Evolutionary conservation across 805 yeast species (phyloP), one percentile per base, ranked within the genome.

Genomic region (Suhomyces sp.): DNA sequence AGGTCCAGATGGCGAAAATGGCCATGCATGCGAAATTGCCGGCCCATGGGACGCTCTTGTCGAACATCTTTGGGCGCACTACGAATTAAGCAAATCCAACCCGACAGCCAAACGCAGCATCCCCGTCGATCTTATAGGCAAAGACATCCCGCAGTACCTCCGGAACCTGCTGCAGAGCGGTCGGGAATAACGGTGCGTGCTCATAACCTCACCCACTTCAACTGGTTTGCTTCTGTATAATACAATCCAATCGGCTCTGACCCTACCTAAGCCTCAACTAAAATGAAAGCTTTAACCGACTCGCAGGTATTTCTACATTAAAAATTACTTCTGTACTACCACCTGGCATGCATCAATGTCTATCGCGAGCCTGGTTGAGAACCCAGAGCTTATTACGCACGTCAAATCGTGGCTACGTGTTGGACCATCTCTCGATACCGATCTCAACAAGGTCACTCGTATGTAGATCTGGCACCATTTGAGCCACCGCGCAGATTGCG

Each of bases 51-150:
- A 41, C 17, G 19, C 44, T 0, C 61, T 72, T 31, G 46, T 67
- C 3, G 31, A 47, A 6, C 74, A 71, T 20, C 55, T 75, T n/a
- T 33, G 46, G 17, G 49, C 57, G 4, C 79, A 75, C 50, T 63
- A 59, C 45, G 67, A 70, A 33, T 45, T 61, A 25, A 68, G 76
- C 49, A 71, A 69, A 47, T 61, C 67, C 2, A 69, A 61, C 48
- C 58, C 59, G 31, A 55, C 64, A 4, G 78, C 78, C 1, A 62
- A 57, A 46, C 63, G 65, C 40, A 61, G 67, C 44, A 72, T 75
- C 4, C 79, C 79, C 0, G 47, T 57, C 3, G 51, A 54, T 9
- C 50, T 69, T 6, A 61, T 72, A 4, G 75, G 76, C 8, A 62
- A 60, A 31, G 65, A 68, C 46, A 55, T 68, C 6, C 49, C 52